These are phyloP conservation scores for Pelagophyceae sp. DNA, from an alignment of 352 stramenopile genomes.

Conservation along the genomic window DNA sequence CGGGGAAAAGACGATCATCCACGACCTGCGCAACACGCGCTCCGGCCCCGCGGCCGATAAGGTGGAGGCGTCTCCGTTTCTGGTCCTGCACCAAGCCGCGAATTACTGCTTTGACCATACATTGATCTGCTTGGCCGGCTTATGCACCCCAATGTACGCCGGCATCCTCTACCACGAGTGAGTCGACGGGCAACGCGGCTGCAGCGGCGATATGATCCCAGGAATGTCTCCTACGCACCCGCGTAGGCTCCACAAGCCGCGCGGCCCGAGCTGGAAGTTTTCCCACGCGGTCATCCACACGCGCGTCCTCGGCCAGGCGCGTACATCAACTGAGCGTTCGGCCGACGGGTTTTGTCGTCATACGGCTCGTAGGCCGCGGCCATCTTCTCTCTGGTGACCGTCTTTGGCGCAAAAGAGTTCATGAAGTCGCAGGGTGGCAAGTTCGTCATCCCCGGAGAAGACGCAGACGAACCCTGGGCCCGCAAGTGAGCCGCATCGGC, in stretches of 20 bases:
- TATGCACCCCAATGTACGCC: constrained; percentile 12
- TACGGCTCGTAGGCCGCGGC: too few relatives aligned
- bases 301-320: constrained; percentile 15
- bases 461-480: constrained; percentile 8
- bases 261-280: constrained; percentile 8
- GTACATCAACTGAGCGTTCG: not conserved
- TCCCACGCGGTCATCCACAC: constrained; percentile 16
- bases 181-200: too few relatives aligned
- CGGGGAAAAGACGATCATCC: not conserved
- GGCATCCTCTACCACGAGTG: constrained; percentile 6
- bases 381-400: not conserved
- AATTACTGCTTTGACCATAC: constrained; percentile 14
- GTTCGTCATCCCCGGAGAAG: not conserved
- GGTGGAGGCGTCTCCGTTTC: not conserved
- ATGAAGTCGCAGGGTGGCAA: not conserved
- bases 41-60: too few relatives aligned
- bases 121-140: not conserved
- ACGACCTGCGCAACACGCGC: too few relatives aligned
- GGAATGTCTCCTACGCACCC: too few relatives aligned
- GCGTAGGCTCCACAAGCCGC: constrained; percentile 14
- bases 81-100: not conserved
- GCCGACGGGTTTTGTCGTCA: not conserved
- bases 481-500: too few relatives aligned
- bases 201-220: too few relatives aligned
- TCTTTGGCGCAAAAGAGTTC: constrained; percentile 9